Evolutionary conservation across 306 rosid genomes (phyloP).

Genomic region (Quercus variabilis): DNA sequence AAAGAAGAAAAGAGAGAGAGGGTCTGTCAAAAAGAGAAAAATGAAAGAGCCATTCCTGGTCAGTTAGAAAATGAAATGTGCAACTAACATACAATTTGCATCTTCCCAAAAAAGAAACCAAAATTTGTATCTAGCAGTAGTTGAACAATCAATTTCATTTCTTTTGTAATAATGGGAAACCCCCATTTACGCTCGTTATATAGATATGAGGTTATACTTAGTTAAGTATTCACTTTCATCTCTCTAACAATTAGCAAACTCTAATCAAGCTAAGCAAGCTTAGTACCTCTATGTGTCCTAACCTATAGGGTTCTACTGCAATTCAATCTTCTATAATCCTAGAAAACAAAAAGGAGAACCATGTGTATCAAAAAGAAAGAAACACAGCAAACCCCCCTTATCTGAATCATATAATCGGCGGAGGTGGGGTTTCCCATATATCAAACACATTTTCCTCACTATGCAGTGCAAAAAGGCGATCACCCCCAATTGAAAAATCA

Average conservation of each 20-base stretch:
- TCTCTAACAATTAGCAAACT: constrained; percentile 13
- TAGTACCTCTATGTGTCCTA: constrained; percentile 8
- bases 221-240: constrained; percentile 13
- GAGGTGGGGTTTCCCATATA: constrained; percentile 90
- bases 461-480: constrained; percentile 85
- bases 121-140: neutral
- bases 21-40: constrained; percentile 22
- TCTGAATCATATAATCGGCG: constrained; percentile 52
- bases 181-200: neutral
- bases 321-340: neutral
- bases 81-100: neutral
- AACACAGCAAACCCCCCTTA: neutral
- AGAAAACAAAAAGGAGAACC: constrained; percentile 21
- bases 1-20: constrained; percentile 23
- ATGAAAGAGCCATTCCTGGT: neutral
- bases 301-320: constrained; percentile 9
- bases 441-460: constrained; percentile 96
- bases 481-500: constrained; percentile 94
- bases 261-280: constrained; percentile 16
- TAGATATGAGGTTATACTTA: neutral
- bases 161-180: constrained; percentile 13
- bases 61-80: neutral
- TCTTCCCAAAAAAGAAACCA: neutral
- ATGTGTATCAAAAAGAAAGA: constrained; percentile 18
- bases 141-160: constrained; percentile 24